These are phyloP conservation scores for Eucalyptus rudis DNA, from an alignment of 345 rosid genomes.

Conservation along the genomic window DNA sequence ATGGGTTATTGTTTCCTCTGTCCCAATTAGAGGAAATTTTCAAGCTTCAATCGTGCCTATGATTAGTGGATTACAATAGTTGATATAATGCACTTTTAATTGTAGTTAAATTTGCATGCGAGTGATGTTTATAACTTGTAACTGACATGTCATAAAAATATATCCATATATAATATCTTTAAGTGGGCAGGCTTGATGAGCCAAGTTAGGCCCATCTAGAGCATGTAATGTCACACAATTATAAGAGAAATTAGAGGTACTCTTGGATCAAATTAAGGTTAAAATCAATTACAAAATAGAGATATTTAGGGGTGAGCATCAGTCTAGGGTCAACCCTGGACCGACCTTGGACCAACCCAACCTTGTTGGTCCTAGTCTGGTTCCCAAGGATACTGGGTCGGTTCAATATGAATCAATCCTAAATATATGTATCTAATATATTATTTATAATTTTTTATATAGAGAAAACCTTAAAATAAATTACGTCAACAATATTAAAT, in stretches of 20 bases:
- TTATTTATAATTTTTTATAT: too few relatives aligned
- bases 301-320: background rate
- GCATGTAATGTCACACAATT: background rate
- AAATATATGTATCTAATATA: too few relatives aligned
- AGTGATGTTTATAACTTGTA: background rate
- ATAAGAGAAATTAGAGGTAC: background rate
- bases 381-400: too few relatives aligned
- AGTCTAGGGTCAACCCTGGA: fast-evolving
- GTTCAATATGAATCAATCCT: fast-evolving
- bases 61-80: too few relatives aligned
- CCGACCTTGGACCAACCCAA: too few relatives aligned
- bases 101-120: background rate
- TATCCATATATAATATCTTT: background rate
- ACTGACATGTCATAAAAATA: background rate
- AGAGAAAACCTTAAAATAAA: too few relatives aligned
- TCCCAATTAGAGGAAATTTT: background rate
- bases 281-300: background rate
- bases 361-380: fast-evolving
- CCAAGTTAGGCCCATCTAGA: background rate
- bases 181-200: background rate
- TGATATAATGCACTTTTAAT: background rate
- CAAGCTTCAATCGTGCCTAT: background rate
- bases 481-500: too few relatives aligned
- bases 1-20: background rate
- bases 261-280: background rate